phyloP scores from a whole-genome alignment of 805 yeast species.

The Soucietia sequanensis region DNA sequence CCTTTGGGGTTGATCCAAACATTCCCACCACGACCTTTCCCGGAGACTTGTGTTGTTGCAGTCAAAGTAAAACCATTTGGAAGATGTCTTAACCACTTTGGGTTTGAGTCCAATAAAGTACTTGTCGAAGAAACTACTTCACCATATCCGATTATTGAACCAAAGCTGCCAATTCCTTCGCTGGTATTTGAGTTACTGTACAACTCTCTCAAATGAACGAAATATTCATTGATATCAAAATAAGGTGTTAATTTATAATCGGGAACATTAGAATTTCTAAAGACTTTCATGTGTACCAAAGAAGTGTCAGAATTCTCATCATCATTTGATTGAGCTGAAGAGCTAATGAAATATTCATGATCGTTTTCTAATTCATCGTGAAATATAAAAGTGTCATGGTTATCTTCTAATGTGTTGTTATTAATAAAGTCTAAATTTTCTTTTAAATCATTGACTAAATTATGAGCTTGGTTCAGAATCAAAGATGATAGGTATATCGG shows the following conservation, averaged over 20 bases:
- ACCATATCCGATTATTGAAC: conserved; percentile 68
- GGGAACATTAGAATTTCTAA: conserved; percentile 47
- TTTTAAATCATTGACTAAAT: conserved; percentile 39
- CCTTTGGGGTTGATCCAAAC: conserved; percentile 96
- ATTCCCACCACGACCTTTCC: conserved; percentile 93
- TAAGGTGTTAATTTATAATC: conserved; percentile 60
- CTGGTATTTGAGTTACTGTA: conserved; percentile 10
- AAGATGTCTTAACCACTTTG: conserved; percentile 50
- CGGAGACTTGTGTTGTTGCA: conserved; percentile 85
- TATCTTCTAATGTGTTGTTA: conserved; percentile 44
- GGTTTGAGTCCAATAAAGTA: conserved; percentile 72
- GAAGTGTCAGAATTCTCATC: conserved; percentile 50
- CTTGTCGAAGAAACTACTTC: conserved; percentile 91
- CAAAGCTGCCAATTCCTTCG: conserved; percentile 41
- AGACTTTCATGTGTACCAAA: conserved; percentile 53
- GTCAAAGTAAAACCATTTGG: conserved; percentile 71
- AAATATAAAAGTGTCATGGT: conserved; percentile 54
- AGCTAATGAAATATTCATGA: conserved; percentile 11
- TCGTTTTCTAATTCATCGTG: conserved; percentile 36
- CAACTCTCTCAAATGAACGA: conserved; percentile 35
- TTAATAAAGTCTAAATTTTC: conserved; percentile 33
- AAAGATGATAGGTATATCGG: conserved; percentile 59
- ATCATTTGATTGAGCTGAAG: conserved; percentile 10
- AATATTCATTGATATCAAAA: conserved; percentile 64
- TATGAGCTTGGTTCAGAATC: conserved; percentile 26